Evolutionary conservation across 805 yeast species (phyloP).

Genomic region (Cyberlindnera euphorbiiphila): DNA sequence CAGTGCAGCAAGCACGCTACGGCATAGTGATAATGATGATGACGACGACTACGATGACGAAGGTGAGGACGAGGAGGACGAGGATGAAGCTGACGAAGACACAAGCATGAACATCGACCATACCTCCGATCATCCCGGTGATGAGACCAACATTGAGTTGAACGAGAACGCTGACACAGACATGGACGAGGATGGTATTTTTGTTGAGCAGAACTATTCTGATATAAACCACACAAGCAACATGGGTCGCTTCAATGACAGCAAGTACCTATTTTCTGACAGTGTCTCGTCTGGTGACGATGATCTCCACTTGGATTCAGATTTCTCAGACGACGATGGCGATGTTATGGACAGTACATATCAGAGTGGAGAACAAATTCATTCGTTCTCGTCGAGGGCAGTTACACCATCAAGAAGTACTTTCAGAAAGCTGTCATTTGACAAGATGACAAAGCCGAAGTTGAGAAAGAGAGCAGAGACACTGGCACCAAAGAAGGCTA

Average conservation of each 20-base stretch:
- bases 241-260: constrained; percentile 13
- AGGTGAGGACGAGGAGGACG: constrained; percentile 11
- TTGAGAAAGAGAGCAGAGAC: constrained; percentile 19
- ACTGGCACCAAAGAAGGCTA: constrained; percentile 2
- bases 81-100: constrained; percentile 11
- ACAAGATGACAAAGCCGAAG: constrained; percentile 14
- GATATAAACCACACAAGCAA: constrained; percentile 23
- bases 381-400: constrained; percentile 17
- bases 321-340: constrained; percentile 36
- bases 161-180: constrained; percentile 10
- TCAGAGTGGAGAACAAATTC: constrained; percentile 27
- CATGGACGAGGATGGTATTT: constrained; percentile 19
- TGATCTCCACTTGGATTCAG: constrained; percentile 29
- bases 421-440: constrained; percentile 23
- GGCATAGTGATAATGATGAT: constrained; percentile 11
- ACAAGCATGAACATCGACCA: constrained; percentile 7
- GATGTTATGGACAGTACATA: constrained; percentile 39
- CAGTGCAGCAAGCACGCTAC: background rate
- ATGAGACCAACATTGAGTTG: constrained; percentile 9
- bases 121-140: background rate
- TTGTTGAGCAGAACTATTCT: constrained; percentile 24
- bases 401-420: constrained; percentile 14
- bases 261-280: constrained; percentile 17
- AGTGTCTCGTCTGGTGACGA: constrained; percentile 31
- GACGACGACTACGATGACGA: constrained; percentile 1